These are phyloP conservation scores for Penicillium verhagenii DNA, from an alignment of 495 filamentous ascomycete species.

Conservation along the genomic window DNA sequence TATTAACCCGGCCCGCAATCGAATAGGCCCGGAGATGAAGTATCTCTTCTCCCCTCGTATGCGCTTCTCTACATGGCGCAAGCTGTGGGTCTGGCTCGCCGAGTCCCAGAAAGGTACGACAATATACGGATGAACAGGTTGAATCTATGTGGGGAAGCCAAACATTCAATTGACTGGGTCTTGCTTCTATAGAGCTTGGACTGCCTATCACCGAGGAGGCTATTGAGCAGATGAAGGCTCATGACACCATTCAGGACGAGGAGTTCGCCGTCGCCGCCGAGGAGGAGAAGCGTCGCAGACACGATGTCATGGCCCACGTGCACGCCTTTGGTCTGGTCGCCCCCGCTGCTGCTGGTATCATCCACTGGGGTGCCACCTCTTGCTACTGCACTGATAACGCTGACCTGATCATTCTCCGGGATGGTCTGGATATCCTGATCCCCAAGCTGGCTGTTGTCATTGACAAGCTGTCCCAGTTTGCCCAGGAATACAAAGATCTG, in stretches of 20 bases:
- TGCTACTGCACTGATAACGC: constrained; percentile 82
- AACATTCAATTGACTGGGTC: constrained; percentile 28
- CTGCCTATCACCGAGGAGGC: constrained; percentile 66
- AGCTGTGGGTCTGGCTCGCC: constrained; percentile 83
- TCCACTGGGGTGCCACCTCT: constrained; percentile 73
- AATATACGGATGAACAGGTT: constrained; percentile 1
- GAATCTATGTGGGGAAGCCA: constrained; percentile 3
- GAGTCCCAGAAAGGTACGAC: constrained; percentile 68
- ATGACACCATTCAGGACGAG: constrained; percentile 71
- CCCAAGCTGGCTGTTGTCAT: constrained; percentile 86
- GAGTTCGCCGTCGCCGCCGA: constrained; percentile 74
- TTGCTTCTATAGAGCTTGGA: constrained; percentile 43
- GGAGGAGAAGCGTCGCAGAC: constrained; percentile 76
- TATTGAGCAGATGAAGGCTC: constrained; percentile 68
- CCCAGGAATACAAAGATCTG: constrained; percentile 68
- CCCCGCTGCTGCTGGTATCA: constrained; percentile 81
- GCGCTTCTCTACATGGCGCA: constrained; percentile 73
- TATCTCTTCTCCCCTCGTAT: constrained; percentile 68
- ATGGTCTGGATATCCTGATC: constrained; percentile 73
- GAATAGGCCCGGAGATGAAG: constrained; percentile 48
- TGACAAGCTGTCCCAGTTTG: constrained; percentile 74
- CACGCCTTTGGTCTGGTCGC: constrained; percentile 70
- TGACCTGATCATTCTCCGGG: constrained; percentile 79
- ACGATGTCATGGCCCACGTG: constrained; percentile 74
- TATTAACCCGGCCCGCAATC: constrained; percentile 10